Base-by-base conservation (phyloP, 78 protist species). In the Emiliania huxleyi region DNA sequence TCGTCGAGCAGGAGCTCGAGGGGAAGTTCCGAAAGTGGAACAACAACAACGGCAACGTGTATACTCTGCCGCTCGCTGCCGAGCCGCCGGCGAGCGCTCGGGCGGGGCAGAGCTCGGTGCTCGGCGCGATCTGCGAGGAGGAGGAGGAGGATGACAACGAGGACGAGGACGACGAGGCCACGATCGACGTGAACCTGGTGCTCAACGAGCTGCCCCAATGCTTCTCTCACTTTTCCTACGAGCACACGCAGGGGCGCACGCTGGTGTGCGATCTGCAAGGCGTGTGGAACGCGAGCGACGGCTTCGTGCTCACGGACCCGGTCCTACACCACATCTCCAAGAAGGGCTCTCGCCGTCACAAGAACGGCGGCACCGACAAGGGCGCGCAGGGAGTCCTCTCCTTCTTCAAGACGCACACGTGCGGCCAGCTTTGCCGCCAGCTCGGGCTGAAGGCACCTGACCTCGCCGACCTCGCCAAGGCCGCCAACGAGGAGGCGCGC, bases 221-320 rank as follows among this genome's bases (percentile, higher is more conserved):
- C n/a, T 81, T 81, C 45, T 19, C 88, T 18, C 88, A 81, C 49
- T 81, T 81, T 33, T 8, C 88, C 45, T 37, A 81, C 45, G 46
- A 11, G 46, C 21, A 23, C 88, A 45, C 88, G 38, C 25, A 45
- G n/a, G 88, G 88, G 18, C 0, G n/a, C 25, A 37, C 18, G 35
- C 3, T 81, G 26, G 88, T 81, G 40, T 81, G 88, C 88, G 88
- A 81, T 45, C 49, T 81, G 38, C 88, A 81, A 22, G 88, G 88
- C 38, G n/a, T 25, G 49, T 37, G 42, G 48, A 75, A 75, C 84
- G 5, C 48, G 12, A 12, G 84, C 42, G n/a, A n/a, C n/a, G n/a
- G n/a, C n/a, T n/a, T n/a, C n/a, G n/a, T n/a, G n/a, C n/a, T n/a
- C n/a, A n/a, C n/a, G n/a, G n/a, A n/a, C n/a, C n/a, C n/a, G n/a